phyloP scores from a whole-genome alignment of 768 basidiomycete species.

The Lactarius evosmus region DNA sequence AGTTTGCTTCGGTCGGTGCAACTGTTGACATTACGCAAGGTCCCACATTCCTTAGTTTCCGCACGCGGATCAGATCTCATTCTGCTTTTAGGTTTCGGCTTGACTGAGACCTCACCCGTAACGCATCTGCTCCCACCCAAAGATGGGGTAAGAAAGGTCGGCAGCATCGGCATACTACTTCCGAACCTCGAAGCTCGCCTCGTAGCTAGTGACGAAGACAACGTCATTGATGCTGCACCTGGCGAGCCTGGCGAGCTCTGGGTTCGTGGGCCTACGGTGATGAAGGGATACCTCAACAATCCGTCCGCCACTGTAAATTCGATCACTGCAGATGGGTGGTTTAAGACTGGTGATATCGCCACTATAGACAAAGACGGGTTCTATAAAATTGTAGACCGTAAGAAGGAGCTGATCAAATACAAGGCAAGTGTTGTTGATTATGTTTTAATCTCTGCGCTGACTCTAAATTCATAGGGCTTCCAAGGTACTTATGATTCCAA shows the following conservation, averaged over 20 bases:
- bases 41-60: conserved; percentile 28
- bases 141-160: conserved; percentile 48
- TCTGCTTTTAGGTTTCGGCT: conserved; percentile 55
- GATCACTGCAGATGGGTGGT: conserved; percentile 75
- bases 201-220: conserved; percentile 59
- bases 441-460: neutral
- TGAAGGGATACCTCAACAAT: conserved; percentile 86
- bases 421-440: conserved; percentile 42
- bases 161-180: conserved; percentile 65
- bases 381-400: conserved; percentile 70
- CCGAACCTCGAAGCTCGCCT: conserved; percentile 76
- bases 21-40: conserved; percentile 51
- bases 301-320: conserved; percentile 60
- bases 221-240: conserved; percentile 45
- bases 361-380: conserved; percentile 64
- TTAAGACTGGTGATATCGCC: conserved; percentile 86
- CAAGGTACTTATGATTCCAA: conserved; percentile 49
- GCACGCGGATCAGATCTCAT: conserved; percentile 17
- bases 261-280: conserved; percentile 72
- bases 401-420: conserved; percentile 76
- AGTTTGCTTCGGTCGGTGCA: conserved; percentile 42
- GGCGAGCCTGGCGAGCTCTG: conserved; percentile 78
- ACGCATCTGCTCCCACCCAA: conserved; percentile 51
- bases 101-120: conserved; percentile 81
- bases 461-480: conserved; percentile 51